These are phyloP conservation scores for Myriangium duriaei DNA, from an alignment of 2,329 filamentous ascomycete genomes.

Conservation along the genomic window DNA sequence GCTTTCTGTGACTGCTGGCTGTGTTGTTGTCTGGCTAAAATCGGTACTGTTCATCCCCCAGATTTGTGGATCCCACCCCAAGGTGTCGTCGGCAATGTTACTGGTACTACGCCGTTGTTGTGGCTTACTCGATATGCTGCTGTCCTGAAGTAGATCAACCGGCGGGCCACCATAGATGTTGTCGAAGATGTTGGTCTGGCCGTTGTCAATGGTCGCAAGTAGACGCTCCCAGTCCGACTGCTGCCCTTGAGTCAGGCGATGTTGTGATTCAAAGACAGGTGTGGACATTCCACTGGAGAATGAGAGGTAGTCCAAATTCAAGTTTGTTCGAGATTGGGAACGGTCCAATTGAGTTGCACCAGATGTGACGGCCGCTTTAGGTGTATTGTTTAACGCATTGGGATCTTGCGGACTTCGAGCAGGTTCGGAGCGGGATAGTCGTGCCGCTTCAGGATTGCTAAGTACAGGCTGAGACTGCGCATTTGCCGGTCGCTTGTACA, in stretches of 20 bases:
- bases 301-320: constrained; percentile 37
- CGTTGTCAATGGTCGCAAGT: constrained; percentile 66
- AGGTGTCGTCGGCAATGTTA: constrained; percentile 5
- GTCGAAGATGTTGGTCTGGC: constrained; percentile 72
- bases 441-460: constrained; percentile 29
- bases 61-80: constrained; percentile 18
- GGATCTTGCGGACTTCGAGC: constrained; percentile 28
- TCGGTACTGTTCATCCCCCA: constrained; percentile 16
- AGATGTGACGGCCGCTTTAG: background rate
- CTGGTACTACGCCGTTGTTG: constrained; percentile 11
- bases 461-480: constrained; percentile 2
- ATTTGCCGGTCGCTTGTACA: constrained; percentile 1
- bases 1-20: constrained; percentile 32
- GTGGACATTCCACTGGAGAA: constrained; percentile 27
- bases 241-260: constrained; percentile 11
- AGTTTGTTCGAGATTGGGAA: constrained; percentile 8
- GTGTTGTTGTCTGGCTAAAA: constrained; percentile 17
- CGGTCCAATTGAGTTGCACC: background rate
- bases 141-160: constrained; percentile 26
- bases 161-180: constrained; percentile 61
- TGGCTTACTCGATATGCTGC: background rate
- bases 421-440: constrained; percentile 34
- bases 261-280: constrained; percentile 19
- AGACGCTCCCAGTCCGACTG: constrained; percentile 69
- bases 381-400: constrained; percentile 12